Evolutionary conservation across 129 eudicot genomes (phyloP).

Genomic region (Cynara cardunculus): DNA sequence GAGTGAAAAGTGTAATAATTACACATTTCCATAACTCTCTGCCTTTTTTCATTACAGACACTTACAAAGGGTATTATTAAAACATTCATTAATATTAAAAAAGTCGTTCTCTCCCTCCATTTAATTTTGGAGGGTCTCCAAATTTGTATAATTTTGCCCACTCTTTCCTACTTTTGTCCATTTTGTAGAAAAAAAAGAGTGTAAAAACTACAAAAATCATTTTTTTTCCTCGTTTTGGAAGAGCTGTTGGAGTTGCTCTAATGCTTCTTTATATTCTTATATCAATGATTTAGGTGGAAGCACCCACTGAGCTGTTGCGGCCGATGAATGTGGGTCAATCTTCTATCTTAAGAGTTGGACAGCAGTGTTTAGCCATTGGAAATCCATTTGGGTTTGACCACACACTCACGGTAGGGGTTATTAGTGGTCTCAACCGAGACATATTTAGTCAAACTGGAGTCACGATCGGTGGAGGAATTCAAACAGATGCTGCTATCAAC

Average conservation of each 20-base stretch:
- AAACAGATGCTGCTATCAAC: conserved; percentile 98
- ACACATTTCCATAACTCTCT: neutral
- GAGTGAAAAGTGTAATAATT: neutral
- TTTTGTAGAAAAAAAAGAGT: neutral
- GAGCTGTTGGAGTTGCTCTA: neutral
- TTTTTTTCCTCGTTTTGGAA: neutral
- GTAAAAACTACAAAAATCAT: neutral
- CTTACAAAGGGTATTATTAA: neutral
- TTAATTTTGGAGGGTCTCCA: neutral
- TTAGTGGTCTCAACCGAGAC: conserved; percentile 94
- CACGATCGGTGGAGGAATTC: conserved; percentile 97
- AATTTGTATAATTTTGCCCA: too few relatives aligned
- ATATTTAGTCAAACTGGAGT: conserved; percentile 97
- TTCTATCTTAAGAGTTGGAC: conserved; percentile 83
- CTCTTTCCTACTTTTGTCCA: neutral
- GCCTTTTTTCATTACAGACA: neutral
- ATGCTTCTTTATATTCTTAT: neutral
- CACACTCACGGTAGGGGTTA: conserved; percentile 95
- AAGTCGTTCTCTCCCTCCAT: neutral
- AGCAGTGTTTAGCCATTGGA: conserved; percentile 95
- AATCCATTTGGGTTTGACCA: conserved; percentile 99
- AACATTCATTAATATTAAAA: neutral
- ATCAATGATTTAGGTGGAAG: conserved; percentile 59
- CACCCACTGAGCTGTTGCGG: conserved; percentile 69
- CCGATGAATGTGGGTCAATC: conserved; percentile 84